Conservation (phyloP, 1,139 yeast species). For the Geotrichum klebahnii region DNA sequence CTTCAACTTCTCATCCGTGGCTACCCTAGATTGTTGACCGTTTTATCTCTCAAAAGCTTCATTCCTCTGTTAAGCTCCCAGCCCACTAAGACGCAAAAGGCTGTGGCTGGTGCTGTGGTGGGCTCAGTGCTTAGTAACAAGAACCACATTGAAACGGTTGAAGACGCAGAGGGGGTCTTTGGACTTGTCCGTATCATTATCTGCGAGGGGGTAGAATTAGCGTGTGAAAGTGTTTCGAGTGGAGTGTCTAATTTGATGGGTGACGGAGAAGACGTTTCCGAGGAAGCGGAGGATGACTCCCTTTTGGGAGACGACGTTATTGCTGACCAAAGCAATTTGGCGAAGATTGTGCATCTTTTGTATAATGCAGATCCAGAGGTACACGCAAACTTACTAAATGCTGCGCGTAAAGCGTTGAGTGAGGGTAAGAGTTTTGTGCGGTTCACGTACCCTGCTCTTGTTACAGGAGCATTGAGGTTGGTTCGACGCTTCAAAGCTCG, state of each 20-base stretch:
- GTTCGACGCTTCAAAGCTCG: slow-evolving; percentile 47
- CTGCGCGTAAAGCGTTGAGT: slow-evolving; percentile 46
- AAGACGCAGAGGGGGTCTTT: slow-evolving; percentile 41
- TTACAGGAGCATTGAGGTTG: slow-evolving; percentile 55
- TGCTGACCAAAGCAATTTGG: slow-evolving; percentile 62
- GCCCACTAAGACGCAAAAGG: slow-evolving; percentile 38
- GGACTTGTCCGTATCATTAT: slow-evolving; percentile 41
- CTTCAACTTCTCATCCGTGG: slow-evolving; percentile 55
- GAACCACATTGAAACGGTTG: slow-evolving; percentile 30
- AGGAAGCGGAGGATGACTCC: slow-evolving; percentile 22
- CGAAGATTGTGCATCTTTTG: slow-evolving; percentile 65
- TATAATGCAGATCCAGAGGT: slow-evolving; percentile 49
- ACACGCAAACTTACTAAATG: slow-evolving; percentile 54
- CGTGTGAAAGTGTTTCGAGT: slow-evolving; percentile 13
- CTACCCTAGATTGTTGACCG: slow-evolving; percentile 27
- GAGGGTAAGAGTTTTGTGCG: slow-evolving; percentile 47
- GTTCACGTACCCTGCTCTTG: slow-evolving; percentile 71
- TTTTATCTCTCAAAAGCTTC: slow-evolving; percentile 39
- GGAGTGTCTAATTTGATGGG: slow-evolving; percentile 24
- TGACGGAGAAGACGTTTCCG: slow-evolving; percentile 13
- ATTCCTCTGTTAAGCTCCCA: slow-evolving; percentile 40
- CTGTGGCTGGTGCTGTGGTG: slow-evolving; percentile 36
- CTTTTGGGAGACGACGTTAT: slow-evolving; percentile 36
- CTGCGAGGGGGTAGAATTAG: slow-evolving; percentile 26
- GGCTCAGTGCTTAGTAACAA: slow-evolving; percentile 34